Evolutionary conservation across 129 eudicot species (phyloP), one percentile per base, ranked within the genome.

Genomic region (Artemisia argyi): DNA sequence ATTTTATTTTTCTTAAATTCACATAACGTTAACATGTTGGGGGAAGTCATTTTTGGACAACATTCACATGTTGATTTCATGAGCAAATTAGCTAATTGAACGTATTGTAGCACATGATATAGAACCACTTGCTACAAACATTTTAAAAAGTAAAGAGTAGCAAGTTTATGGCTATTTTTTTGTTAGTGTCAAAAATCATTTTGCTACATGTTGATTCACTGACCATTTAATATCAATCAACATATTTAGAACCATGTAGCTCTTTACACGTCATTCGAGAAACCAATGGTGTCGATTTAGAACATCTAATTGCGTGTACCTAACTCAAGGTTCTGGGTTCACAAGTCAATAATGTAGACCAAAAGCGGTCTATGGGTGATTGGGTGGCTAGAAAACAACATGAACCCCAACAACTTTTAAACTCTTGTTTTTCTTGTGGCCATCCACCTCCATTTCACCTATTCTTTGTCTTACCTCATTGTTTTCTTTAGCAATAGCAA

Each of bases 361-460:
- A 57, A 76, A 76, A 57, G 79, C 60, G 65, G 58, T 65, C 35
- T 6, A 14, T 65, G 66, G 24, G n/a, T n/a, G n/a, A n/a, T n/a
- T n/a, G n/a, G n/a, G 65, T 74, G 78, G 72, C 72, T 64, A 76
- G 47, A 76, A 69, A 5, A 69, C 65, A 62, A 77, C 66, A 62
- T 35, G 76, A 52, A 46, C 55, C 52, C 58, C 76, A 69, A 61
- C 66, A 52, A 16, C 66, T 77, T 77, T 54, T 62, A 51, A 71
- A 61, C 49, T 3, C 48, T 66, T n/a, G 7, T 61, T 60, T 11
- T 39, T 47, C 42, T 61, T 61, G 61, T 68, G 69, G 59, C 8
- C 61, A 76, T 58, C 61, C 72, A 78, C 77, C 82, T 78, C 73
- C 66, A 64, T 71, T 78, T 78, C 82, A 71, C 77, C 77, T 78